phyloP scores from a whole-genome alignment of 2,329 filamentous ascomycete species.

The Rhexocercosporidium sp. region DNA sequence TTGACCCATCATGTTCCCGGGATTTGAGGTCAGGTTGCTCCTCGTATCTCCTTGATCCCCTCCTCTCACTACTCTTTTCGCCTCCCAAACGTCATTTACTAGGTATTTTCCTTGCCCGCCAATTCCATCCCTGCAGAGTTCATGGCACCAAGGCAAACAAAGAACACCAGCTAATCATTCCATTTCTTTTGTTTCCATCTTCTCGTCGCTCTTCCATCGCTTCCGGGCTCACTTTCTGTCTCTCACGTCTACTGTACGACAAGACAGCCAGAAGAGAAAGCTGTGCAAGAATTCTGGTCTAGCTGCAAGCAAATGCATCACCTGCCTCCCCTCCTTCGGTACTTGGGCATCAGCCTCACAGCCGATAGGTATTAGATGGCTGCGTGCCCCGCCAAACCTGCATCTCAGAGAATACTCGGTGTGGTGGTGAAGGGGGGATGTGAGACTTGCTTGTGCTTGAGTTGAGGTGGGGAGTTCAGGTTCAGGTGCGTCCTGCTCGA shows the following conservation, averaged over 20 bases:
- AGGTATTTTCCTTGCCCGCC: constrained; percentile 1
- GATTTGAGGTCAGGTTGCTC: neutral
- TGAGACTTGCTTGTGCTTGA: neutral
- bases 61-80: neutral
- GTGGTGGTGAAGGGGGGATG: neutral
- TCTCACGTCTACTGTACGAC: constrained; percentile 6
- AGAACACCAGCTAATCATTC: neutral
- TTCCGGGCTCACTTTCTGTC: neutral
- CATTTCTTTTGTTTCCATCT: neutral
- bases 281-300: no score
- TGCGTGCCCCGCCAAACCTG: neutral
- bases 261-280: constrained; percentile 6
- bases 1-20: neutral
- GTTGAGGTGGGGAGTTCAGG: neutral
- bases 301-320: neutral
- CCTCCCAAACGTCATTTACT: constrained; percentile 7
- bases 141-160: neutral
- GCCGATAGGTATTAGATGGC: neutral
- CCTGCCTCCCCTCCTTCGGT: neutral
- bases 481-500: neutral
- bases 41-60: neutral
- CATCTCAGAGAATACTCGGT: neutral
- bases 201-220: neutral
- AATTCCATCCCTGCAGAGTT: neutral
- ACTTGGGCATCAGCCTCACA: constrained; percentile 1